Conservation (phyloP, 306 rosid genomes). For the Vachellia pachyceras region DNA sequence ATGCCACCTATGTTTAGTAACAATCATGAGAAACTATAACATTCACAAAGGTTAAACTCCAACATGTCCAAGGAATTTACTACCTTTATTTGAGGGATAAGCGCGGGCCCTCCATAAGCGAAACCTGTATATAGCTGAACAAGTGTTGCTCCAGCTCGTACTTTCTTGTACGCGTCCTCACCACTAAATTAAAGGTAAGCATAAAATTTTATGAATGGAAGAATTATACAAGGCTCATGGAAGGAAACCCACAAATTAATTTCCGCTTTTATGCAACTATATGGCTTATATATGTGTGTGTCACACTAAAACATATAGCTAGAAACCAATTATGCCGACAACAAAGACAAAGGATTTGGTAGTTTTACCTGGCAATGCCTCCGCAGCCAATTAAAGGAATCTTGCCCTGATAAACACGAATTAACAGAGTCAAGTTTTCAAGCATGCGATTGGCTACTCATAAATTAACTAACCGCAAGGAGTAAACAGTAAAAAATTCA, state of each 20-base stretch:
- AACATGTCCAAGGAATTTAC: constrained; percentile 31
- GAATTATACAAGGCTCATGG: constrained; percentile 14
- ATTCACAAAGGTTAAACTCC: constrained; percentile 5
- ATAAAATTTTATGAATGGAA: neutral
- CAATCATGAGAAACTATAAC: neutral
- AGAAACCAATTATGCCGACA: constrained; percentile 26
- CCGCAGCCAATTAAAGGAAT: constrained; percentile 92
- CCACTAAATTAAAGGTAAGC: constrained; percentile 58
- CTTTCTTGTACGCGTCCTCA: constrained; percentile 87
- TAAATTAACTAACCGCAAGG: constrained; percentile 1
- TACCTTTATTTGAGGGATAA: constrained; percentile 96
- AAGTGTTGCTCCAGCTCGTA: constrained; percentile 93
- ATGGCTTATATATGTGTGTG: neutral
- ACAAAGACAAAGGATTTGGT: neutral
- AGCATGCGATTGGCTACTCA: neutral
- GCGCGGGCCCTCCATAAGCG: constrained; percentile 97
- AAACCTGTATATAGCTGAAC: constrained; percentile 94
- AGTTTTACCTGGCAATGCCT: constrained; percentile 80
- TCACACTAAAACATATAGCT: constrained; percentile 23
- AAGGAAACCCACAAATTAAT: constrained; percentile 26
- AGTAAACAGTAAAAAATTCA: neutral
- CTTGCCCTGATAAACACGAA: constrained; percentile 69
- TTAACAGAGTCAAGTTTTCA: constrained; percentile 34
- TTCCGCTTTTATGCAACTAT: neutral
- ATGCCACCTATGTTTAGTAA: no score